Percentiles rank a stretch among this genome's conserved stretches.
phyloP scores from a whole-genome alignment of 495 filamentous ascomycete genomes.

The Chaetomidium leptoderma region DNA sequence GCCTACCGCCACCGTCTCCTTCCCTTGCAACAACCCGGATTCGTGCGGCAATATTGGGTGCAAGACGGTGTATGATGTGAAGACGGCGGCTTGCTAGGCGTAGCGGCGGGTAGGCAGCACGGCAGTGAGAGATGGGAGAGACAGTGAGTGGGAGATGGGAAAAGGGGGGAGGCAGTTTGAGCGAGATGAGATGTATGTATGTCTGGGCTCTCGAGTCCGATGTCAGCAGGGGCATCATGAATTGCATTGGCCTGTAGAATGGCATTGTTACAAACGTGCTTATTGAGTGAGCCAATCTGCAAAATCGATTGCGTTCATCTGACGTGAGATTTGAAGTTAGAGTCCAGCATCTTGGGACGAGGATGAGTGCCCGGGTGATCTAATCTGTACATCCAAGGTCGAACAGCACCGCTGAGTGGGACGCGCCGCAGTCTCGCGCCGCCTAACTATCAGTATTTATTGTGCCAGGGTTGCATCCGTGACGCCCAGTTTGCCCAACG shows the following conservation, averaged over 20 bases:
- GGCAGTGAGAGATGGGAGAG: not conserved
- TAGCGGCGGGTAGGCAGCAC: not conserved
- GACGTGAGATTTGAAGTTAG: not conserved
- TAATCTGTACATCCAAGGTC: no score
- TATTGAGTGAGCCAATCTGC: not conserved
- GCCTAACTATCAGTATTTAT: no score
- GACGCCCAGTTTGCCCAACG: no score
- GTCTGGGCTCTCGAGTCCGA: no score
- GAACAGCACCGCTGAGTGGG: no score
- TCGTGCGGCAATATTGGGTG: constrained; percentile 32
- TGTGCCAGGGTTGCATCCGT: no score
- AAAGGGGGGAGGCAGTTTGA: not conserved
- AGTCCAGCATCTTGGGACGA: no score
- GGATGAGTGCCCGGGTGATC: no score
- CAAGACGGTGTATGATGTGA: constrained; percentile 29
- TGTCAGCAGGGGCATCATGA: no score
- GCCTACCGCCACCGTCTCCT: constrained; percentile 25
- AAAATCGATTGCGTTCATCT: not conserved
- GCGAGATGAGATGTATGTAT: not conserved
- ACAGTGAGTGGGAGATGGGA: not conserved
- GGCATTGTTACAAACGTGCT: not conserved
- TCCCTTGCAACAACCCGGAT: constrained; percentile 24
- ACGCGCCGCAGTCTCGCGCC: no score
- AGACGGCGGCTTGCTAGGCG: constrained; percentile 24
- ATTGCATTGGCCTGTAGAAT: no score